phyloP scores from a whole-genome alignment of 176 grass and related monocot genomes.

The Carex littledalei region DNA sequence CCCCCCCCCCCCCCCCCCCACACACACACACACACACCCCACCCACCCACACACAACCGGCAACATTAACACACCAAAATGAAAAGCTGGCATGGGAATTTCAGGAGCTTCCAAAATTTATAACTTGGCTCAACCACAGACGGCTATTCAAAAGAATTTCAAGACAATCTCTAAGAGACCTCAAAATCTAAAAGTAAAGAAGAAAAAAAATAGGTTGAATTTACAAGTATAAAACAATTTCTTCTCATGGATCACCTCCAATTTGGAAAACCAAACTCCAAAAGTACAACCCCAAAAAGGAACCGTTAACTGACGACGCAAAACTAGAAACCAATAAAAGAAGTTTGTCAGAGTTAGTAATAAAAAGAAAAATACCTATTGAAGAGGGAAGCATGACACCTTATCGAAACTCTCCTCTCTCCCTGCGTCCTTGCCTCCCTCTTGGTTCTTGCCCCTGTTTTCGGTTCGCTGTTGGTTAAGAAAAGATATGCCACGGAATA shows the following conservation, averaged over 20 bases:
- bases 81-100: neutral
- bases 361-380: constrained; percentile 1
- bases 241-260: constrained; percentile 4
- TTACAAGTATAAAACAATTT: neutral
- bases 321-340: constrained; percentile 2
- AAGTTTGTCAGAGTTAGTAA: neutral
- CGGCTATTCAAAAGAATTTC: neutral
- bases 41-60: too few relatives aligned
- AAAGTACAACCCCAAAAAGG: neutral
- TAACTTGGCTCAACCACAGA: neutral
- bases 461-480: neutral
- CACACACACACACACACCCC: neutral
- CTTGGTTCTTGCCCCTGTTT: neutral
- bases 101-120: neutral
- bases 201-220: constrained; percentile 1
- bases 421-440: neutral
- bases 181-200: neutral
- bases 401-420: constrained; percentile 14
- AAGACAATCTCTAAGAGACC: neutral
- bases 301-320: neutral
- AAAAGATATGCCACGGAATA: neutral
- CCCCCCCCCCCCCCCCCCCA: neutral
- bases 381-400: constrained; percentile 14
- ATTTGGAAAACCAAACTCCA: neutral
- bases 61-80: neutral